phyloP scores from a whole-genome alignment of 2,329 filamentous ascomycete species.

The Aspergillus ruber region DNA sequence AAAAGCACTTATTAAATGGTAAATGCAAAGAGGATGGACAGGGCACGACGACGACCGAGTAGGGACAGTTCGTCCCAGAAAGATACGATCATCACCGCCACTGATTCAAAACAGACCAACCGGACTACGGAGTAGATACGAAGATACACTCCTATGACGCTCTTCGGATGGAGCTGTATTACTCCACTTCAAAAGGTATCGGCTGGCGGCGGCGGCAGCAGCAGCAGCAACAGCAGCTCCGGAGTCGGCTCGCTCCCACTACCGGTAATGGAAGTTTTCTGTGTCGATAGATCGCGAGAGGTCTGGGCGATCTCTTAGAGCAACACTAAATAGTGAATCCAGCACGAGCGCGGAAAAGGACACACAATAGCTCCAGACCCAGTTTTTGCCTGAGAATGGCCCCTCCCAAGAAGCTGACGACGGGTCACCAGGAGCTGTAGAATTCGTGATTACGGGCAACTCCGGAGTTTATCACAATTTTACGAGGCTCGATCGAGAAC shows the following conservation, averaged over 20 bases:
- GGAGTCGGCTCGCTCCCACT: no score
- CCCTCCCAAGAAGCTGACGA: background rate
- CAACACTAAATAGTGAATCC: background rate
- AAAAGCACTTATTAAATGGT: no score
- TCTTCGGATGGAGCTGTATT: background rate
- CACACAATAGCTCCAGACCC: background rate
- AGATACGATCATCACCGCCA: background rate
- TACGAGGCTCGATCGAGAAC: background rate
- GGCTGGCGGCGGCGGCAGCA: no score
- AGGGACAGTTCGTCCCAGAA: background rate
- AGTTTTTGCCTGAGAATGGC: background rate
- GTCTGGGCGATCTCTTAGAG: no score
- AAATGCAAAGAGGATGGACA: no score
- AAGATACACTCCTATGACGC: no score
- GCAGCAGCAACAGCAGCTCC: no score
- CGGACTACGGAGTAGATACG: background rate
- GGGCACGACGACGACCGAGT: background rate
- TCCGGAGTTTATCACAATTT: background rate
- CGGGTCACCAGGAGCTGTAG: no score
- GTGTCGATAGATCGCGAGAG: no score
- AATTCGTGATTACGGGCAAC: background rate
- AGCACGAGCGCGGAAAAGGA: background rate
- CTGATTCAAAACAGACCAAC: background rate
- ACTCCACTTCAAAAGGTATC: no score
- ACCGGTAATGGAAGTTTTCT: no score